Evolutionary conservation across 306 rosid genomes (phyloP), one percentile per base, ranked within the genome.

Genomic region (Dicorynia guianensis): DNA sequence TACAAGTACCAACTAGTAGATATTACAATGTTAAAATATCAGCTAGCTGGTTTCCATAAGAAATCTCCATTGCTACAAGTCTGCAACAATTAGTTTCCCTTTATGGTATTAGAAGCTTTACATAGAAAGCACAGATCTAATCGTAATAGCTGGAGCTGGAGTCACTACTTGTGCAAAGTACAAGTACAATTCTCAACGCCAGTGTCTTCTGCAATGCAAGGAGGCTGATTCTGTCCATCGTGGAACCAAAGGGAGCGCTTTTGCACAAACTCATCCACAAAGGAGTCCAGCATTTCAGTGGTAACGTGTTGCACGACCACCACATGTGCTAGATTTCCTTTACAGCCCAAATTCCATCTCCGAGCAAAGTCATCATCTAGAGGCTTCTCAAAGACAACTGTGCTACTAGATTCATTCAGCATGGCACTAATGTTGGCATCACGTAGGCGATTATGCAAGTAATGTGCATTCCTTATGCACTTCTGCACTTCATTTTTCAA

Each of bases 401-500:
- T 72, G 4, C 13, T 63, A 4, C 79, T 74, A 38, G 18, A 74
- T 20, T 61, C 57, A 38, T 72, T 72, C 7, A 60, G 33, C 57
- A 54, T n/a, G 12, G 33, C 20, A 43, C 67, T n/a, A 17, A 44
- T 47, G 4, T 11, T 40, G 2, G 7, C 54, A 48, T 14, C 6
- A 1, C 20, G 55, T 3, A 77, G 14, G 9, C 13, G 53, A 36
- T 59, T 0, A 0, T 5, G 11, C 11, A 77, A 59, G 38, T 68
- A 11, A 0, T 9, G 8, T 30, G 97, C 92, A 63, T 87, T 91
- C 64, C 82, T 57, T 13, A 89, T 88, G 74, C 97, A 91, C 46
- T 76, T 87, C 35, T 86, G 87, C 47, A 86, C 96, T 83, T 90
- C 93, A 34, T 85, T 88, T 65, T 88, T 83, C 62, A 90, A 80